Base-by-base conservation (phyloP, 805 yeast species). In the Tetrapisispora taiwanensis region DNA sequence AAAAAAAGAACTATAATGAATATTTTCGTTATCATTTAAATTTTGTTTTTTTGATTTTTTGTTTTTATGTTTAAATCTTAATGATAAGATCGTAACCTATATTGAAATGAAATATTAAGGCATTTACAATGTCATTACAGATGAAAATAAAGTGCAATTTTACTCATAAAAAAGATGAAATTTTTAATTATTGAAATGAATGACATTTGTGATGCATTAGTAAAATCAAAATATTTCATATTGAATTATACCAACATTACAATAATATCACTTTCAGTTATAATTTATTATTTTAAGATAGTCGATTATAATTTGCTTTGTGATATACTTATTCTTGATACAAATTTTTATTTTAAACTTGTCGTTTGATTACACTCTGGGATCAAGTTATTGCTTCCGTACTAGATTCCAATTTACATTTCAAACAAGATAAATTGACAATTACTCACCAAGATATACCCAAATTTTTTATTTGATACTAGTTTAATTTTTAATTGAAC, bases 341-440 rank as follows among this genome's bases (percentile, higher is more conserved):
- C 30, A 14, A 28, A 28, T 4, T 28, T 7, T 28, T 24, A 8
- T 14, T n/a, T 36, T 37, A 14, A 19, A 7, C 10, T 24, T 24
- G 31, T 15, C 30, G 44, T 42, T 42, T 42, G 44, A 42, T 15
- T 36, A 42, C 44, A 42, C 44, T 42, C 44, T 42, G 44, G 40
- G 31, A 30, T 42, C 40, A 22, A 42, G 44, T 42, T 42, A 30
- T 35, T 35, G 28, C 28, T 14, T 36, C 44, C 30, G 31, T 42
- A 42, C 44, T 36, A 22, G 40, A 30, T 42, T 30, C 40, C 44
- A 42, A 42, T 42, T 42, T 42, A 42, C 13, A 36, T 36, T 42
- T 42, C 44, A 42, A 42, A 42, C 44, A 42, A 42, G 44, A 42
- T 42, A 30, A 12, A 36, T 18, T 34, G 36, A 31, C 36, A 36